Base-by-base conservation (phyloP, 1,284 basidiomycete genomes). In the Apiotrichum porosum region DNA sequence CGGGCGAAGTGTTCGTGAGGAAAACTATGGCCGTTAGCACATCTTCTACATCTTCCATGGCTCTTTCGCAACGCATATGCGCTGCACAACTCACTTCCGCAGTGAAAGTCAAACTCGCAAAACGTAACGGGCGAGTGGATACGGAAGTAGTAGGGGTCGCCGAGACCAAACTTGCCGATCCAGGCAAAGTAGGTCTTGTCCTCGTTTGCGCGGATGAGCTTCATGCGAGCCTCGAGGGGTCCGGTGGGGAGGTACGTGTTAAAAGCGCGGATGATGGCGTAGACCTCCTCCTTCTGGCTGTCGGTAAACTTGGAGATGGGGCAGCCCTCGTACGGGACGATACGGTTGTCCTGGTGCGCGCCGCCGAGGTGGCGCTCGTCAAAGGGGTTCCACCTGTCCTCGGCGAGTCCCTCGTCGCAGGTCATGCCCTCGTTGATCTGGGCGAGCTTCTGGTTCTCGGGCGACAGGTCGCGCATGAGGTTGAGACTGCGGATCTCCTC, bases 101-200 rank as follows among this genome's bases (percentile, higher is more conserved):
- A 71, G 44, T 71, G 68, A 44, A 69, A 69, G 42, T 71, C 68
- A 47, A 71, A 68, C 63, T 72, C 69, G 61, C 58, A 56, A 30
- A 68, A 68, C n/a, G 58, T 59, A 12, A 61, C 62, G 0, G 69
- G 68, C 21, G 61, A 63, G 44, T 70, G 68, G 12, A 72, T 66
- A 22, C 69, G 51, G 50, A 60, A 72, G 49, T 72, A 72, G 59
- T 69, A 72, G 9, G 69, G 65, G 51, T 69, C 67, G 19, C 59
- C 61, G 31, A 63, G 48, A 15, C 65, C 64, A 32, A 56, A 68
- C 35, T 62, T 58, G 18, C 69, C 69, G 18, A 69, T 69, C 69
- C 69, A 70, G 18, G 61, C 60, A 46, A 71, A 69, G 51, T 64
- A 69, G 12, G 66, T 69, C 47, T 64, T 19, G 44, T 59, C 56